Evolutionary conservation across 768 basidiomycete species (phyloP), one percentile per base, ranked within the genome.

Genomic region (Russula virescens): DNA sequence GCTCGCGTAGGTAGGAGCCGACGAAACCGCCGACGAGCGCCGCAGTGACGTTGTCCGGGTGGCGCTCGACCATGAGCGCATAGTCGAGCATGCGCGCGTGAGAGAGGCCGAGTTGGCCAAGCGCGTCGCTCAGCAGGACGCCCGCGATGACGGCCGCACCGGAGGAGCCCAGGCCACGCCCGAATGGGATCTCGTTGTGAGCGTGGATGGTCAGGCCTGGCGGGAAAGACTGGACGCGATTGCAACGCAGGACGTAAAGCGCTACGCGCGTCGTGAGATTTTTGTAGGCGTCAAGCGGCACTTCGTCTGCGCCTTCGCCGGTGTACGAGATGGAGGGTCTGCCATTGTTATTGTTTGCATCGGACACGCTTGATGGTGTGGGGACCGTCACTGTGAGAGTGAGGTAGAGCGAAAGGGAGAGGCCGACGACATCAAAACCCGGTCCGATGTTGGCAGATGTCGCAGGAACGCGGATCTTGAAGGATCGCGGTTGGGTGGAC

Each of bases 131-230:
- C 49, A 99, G 83, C 35, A 96, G 81, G 38, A 97, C 94, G 46
- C 97, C 97, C 1, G 94, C 96, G 69, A 99, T 91, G 69, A 99
- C 97, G n/a, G 97, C 96, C 4, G 97, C 97, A 16, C 96, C 96
- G 0, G 97, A 98, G 0, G 96, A 98, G 52, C 97, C 97, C 54
- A 99, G 81, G 13, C 97, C 97, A 58, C 97, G 89, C 14, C 97
- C 96, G 71, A 99, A 99, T 2, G 97, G 97, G 69, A 99, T 98
- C 74, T 95, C 84, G 74, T 99, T 99, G 74, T 88, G 76, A 42
- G 81, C 87, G 70, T 89, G 86, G 70, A 99, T 86, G 70, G 71
- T 73, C 71, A 98, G 79, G 53, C 83, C 80, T 1, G 85, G 78
- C 25, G 95, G 96, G 75, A 98, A 95, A 31, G 80, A 79, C 47